These are phyloP conservation scores for Exophiala xenobiotica DNA, from an alignment of 2,329 filamentous ascomycete species.

Conservation along the genomic window DNA sequence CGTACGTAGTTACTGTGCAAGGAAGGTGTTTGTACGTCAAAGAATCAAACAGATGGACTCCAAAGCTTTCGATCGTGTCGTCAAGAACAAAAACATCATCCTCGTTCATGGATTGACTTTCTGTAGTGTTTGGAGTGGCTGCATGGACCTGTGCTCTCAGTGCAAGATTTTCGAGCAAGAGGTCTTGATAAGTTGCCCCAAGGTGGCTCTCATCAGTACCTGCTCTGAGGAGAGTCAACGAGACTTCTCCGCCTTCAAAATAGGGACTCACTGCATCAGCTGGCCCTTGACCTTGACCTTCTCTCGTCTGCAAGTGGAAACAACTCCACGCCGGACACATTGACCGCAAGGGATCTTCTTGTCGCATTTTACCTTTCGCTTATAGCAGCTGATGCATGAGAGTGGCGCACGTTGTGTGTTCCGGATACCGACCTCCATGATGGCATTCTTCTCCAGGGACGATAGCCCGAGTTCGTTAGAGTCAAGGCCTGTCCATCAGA, in stretches of 20 bases:
- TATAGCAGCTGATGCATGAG: neutral
- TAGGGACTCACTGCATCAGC: neutral
- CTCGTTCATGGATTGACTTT: neutral
- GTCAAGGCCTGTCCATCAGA: no score
- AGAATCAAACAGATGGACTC: neutral
- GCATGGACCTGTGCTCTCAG: neutral
- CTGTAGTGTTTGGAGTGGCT: neutral
- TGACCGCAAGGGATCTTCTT: neutral
- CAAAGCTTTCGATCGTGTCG: neutral
- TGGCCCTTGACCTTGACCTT: conserved; percentile 1
- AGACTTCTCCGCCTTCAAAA: neutral
- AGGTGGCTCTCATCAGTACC: neutral
- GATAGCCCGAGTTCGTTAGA: no score
- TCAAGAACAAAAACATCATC: neutral
- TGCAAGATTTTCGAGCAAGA: neutral
- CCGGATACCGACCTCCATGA: neutral
- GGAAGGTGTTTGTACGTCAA: neutral
- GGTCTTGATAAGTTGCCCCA: neutral
- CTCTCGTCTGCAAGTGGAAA: neutral
- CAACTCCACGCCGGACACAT: neutral
- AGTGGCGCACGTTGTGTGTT: neutral
- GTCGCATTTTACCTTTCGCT: neutral
- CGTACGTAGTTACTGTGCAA: neutral
- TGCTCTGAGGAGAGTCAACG: neutral
- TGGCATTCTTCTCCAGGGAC: no score